Conservation (phyloP, 352 stramenopile genomes). For the Phytophthora constricta region DNA sequence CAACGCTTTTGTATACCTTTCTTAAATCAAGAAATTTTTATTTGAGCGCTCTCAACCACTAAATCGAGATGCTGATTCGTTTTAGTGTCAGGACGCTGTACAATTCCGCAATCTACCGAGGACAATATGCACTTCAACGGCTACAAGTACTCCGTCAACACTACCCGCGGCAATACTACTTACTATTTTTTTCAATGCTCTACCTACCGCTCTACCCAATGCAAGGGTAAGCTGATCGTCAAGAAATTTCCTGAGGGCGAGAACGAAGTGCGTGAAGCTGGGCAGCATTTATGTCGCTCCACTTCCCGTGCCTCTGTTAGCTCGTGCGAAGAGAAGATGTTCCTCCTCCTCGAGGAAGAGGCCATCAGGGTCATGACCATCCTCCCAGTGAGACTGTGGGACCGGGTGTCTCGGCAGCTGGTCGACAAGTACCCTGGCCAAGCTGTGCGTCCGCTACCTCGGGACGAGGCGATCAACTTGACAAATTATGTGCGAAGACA, state of each 20-base stretch:
- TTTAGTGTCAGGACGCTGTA: not conserved
- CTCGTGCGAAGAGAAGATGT: conserved; percentile 3
- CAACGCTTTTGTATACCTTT: not conserved
- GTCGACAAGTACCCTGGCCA: conserved; percentile 1
- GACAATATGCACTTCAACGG: not conserved
- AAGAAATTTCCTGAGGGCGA: not conserved
- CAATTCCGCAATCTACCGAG: not conserved
- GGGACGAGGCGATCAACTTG: conserved; percentile 2
- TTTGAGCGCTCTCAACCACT: not conserved
- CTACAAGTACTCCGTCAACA: conserved; percentile 1
- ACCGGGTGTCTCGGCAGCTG: not conserved
- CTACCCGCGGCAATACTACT: not conserved
- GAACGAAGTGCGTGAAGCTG: not conserved
- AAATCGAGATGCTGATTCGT: not conserved
- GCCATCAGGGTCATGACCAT: not conserved
- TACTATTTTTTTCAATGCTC: conserved; percentile 1
- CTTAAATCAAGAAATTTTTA: not conserved
- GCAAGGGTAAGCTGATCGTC: conserved; percentile 6
- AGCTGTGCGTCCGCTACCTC: not conserved
- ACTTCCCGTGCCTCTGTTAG: not conserved
- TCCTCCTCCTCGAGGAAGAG: not conserved
- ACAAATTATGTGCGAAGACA: conserved; percentile 4
- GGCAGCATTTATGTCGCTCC: not conserved
- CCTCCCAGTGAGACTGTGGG: not conserved
- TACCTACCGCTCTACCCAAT: not conserved